Base-by-base conservation (phyloP, 805 yeast genomes). In the Cyberlindnera maclurae region DNA sequence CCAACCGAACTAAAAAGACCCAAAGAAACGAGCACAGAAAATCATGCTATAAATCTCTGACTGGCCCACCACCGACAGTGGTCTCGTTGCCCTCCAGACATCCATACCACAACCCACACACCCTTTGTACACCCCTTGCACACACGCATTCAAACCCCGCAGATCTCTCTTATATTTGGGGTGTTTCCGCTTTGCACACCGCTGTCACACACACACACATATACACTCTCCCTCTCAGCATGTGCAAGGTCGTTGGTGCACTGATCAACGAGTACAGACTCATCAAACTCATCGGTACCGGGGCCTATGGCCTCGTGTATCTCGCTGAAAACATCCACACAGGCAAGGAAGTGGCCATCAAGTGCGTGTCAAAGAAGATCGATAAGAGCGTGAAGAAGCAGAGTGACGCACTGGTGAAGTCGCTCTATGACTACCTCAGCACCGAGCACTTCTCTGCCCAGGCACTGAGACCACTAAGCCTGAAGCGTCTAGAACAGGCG, bases 251-350 rank as follows among this genome's bases (percentile, higher is more conserved):
- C 8, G 8, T 20, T 20, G 50, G 46, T 10, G 26, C 47, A 13
- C 32, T 38, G 20, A 37, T 52, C 32, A 52, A 49, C 43, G 43
- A 47, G 16, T 49, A 45, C 42, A 34, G 24, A 7, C 38, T 52
- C n/a, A 30, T 42, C 15, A 27, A 42, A 22, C 50, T 44, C 15
- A 52, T 59, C 10, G 95, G 96, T 7, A 73, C 90, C 0, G 96
- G 96, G 20, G 88, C 95, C 16, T 87, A 80, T 52, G 95, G 95
- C 4, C 67, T 82, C 26, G 90, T 87, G 7, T 85, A 82, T 63
- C 67, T 75, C 13, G 88, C 85, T 3, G 59, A 70, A 42, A 82
- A 86, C 54, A 46, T 68, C 15, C 52, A 49, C 31, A 70, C 81
- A 0, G 68, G 71, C 13, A 59, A 65, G 34, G 60, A 65, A 15